Evolutionary conservation across 371 early-diverging fungal species (phyloP).

Genomic region (Conidiobolus incongruus): DNA sequence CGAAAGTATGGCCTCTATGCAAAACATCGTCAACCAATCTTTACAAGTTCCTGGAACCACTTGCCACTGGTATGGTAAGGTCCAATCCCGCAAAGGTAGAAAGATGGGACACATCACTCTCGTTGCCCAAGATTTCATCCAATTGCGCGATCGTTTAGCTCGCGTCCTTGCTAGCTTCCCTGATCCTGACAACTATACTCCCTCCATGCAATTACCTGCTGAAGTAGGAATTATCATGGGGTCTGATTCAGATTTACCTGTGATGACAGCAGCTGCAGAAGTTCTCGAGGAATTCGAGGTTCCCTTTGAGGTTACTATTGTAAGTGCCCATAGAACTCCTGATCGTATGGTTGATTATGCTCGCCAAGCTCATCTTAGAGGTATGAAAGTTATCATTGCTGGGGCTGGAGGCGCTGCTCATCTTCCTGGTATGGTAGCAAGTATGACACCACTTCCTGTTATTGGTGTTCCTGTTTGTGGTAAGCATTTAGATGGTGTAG

Average conservation of each 20-base stretch:
- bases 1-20: conserved; percentile 11
- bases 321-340: conserved; percentile 92
- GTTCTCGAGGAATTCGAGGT: conserved; percentile 70
- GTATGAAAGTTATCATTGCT: conserved; percentile 85
- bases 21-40: conserved; percentile 19
- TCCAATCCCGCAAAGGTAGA: conserved; percentile 58
- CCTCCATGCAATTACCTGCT: conserved; percentile 20
- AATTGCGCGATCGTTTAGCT: conserved; percentile 30
- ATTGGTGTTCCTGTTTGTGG: conserved; percentile 92
- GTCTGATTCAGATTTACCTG: conserved; percentile 86
- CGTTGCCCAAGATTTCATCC: conserved; percentile 57
- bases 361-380: conserved; percentile 59
- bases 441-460: conserved; percentile 85
- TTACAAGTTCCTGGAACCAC: conserved; percentile 61
- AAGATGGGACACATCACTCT: conserved; percentile 96
- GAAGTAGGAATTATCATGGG: conserved; percentile 94
- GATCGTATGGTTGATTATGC: conserved; percentile 82
- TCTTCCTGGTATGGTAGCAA: conserved; percentile 95
- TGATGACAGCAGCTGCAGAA: conserved; percentile 71
- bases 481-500: conserved; percentile 79
- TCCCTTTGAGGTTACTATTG: conserved; percentile 84
- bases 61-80: conserved; percentile 84
- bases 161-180: conserved; percentile 22
- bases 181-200: neutral
- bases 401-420: conserved; percentile 97